Conservation (phyloP, 148 eudicot species). For the Fagopyrum tataricum region DNA sequence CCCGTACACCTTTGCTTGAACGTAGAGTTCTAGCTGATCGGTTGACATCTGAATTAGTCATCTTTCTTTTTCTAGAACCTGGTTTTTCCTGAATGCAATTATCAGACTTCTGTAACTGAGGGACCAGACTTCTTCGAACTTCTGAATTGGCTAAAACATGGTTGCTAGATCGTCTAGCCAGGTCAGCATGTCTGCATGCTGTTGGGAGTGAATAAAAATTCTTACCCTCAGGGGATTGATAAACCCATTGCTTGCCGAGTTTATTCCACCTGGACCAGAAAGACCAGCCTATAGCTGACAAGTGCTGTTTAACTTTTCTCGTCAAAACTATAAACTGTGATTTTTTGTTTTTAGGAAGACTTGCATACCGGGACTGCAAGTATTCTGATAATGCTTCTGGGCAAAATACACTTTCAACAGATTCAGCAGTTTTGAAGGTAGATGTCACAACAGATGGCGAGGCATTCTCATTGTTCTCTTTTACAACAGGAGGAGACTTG, state of each 20-base stretch:
- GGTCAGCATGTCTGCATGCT: conserved; percentile 36
- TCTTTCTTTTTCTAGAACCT: conserved; percentile 25
- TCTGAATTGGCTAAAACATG: conserved; percentile 5
- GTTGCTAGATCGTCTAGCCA: conserved; percentile 10
- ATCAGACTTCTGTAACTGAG: conserved; percentile 5
- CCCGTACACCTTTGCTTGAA: conserved; percentile 56
- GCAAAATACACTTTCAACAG: conserved; percentile 31
- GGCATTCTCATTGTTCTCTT: conserved; percentile 11
- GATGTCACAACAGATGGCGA: conserved; percentile 11
- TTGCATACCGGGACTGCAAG: conserved; percentile 4
- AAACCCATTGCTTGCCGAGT: conserved; percentile 24
- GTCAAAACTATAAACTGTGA: not conserved
- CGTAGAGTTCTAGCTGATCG: conserved; percentile 28
- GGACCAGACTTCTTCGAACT: conserved; percentile 18
- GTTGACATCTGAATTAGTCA: conserved; percentile 16
- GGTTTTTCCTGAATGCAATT: conserved; percentile 8
- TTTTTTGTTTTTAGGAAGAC: not conserved
- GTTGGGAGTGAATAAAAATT: conserved; percentile 31
- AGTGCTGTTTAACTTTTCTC: conserved; percentile 46
- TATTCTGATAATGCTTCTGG: conserved; percentile 48
- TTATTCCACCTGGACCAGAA: conserved; percentile 17
- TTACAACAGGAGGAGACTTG: conserved; percentile 14
- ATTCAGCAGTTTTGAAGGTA: conserved; percentile 9
- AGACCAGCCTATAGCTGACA: conserved; percentile 62
- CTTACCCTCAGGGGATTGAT: conserved; percentile 39